A percentile compares a stretch with the other conserved stretches of the same genome.
phyloP scores from a whole-genome alignment of 768 basidiomycete genomes.

The Auricularia sp. region DNA sequence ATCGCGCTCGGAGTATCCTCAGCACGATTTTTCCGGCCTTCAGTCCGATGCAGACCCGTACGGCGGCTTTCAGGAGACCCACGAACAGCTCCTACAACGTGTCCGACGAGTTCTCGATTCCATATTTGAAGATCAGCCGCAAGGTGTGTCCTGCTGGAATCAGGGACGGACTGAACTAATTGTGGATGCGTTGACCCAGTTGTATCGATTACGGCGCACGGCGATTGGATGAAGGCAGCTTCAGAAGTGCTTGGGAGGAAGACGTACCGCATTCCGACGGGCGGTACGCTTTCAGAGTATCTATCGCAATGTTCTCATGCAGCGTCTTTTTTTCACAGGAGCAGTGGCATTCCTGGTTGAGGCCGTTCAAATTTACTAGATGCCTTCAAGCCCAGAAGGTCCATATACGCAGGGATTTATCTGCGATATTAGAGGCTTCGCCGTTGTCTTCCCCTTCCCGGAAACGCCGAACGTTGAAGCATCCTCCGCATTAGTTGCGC shows the following conservation, averaged over 20 bases:
- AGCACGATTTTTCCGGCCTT: neutral
- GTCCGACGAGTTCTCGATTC: neutral
- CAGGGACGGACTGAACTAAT: neutral
- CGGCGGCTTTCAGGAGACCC: neutral
- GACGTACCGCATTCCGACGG: neutral
- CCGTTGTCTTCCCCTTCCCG: too few species aligned
- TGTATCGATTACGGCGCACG: neutral
- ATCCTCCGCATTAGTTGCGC: too few species aligned
- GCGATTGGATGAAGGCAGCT: neutral
- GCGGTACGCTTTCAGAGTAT: neutral
- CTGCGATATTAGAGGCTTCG: too few species aligned
- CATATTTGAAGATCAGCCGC: neutral
- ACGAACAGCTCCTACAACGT: neutral
- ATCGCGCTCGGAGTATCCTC: neutral
- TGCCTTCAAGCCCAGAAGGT: too few species aligned
- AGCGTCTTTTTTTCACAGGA: neutral
- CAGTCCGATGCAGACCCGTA: neutral
- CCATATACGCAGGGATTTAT: too few species aligned
- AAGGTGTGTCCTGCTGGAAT: neutral
- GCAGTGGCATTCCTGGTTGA: neutral
- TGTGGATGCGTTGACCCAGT: neutral
- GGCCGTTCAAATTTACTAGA: neutral
- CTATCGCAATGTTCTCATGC: too few species aligned
- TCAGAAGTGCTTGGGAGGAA: neutral
- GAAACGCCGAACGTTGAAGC: too few species aligned